Conservation (phyloP, 164 flowering plant genomes). For the Vitis riparia region DNA sequence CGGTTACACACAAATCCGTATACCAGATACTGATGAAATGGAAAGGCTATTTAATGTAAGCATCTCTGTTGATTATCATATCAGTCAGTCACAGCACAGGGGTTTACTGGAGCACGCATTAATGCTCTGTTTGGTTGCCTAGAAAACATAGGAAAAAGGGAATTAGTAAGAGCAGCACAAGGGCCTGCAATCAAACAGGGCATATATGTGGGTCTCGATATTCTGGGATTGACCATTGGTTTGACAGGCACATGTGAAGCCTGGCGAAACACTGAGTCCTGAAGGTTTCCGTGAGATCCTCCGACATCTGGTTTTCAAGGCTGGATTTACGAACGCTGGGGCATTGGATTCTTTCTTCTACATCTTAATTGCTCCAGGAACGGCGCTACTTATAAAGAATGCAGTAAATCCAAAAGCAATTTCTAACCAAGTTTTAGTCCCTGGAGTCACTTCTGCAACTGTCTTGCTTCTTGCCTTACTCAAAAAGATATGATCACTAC, state of each 20-base stretch:
- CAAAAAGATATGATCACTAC: slow-evolving; percentile 43
- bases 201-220: no score
- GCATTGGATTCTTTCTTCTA: slow-evolving; percentile 38
- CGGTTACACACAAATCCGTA: slow-evolving; percentile 43
- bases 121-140: no score
- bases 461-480: slow-evolving; percentile 50
- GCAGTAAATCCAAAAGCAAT: slow-evolving; percentile 29
- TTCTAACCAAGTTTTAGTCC: slow-evolving; percentile 49
- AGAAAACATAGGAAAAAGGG: no score
- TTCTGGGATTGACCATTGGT: no score
- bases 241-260: no score
- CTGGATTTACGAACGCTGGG: slow-evolving; percentile 45
- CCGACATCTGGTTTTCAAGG: slow-evolving; percentile 25
- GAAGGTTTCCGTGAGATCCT: slow-evolving; percentile 51
- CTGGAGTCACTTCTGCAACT: slow-evolving; percentile 60
- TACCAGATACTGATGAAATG: slow-evolving; percentile 31
- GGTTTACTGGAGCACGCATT: no score
- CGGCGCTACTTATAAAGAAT: slow-evolving; percentile 42
- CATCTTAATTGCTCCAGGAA: slow-evolving; percentile 47
- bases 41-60: slow-evolving; percentile 35
- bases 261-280: slow-evolving; percentile 26
- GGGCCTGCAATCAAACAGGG: no score
- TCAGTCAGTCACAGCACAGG: no score
- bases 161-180: no score
- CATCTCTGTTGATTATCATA: background rate